Evolutionary conservation across 192 early-diverging fungal genomes (phyloP), one percentile per base, ranked within the genome.

Genomic region (Coemansia sp.): DNA sequence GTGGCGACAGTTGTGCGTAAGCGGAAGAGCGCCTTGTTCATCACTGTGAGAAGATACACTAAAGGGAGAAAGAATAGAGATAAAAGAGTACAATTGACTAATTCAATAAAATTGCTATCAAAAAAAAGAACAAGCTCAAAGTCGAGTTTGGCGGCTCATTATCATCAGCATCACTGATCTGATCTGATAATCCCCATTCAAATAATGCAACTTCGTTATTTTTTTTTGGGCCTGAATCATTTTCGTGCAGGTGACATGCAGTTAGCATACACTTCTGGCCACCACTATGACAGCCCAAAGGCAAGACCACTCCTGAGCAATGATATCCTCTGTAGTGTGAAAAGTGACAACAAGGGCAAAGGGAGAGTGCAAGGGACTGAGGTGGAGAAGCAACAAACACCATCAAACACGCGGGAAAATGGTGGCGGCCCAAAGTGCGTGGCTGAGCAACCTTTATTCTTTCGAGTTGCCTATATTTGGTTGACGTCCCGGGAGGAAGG

Each of bases 11-110:
- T 39, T 41, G 60, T 52, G 46, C 68, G 76, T 58, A 69, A 41
- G 60, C 71, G 71, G 53, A 70, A 70, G 62, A 74, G 69, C 15
- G 76, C 66, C 64, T 64, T 79, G 33, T 58, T 70, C 62, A 73
- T 67, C 75, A 65, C 64, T 39, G 36, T 64, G 38, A 61, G 62
- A 40, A 68, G 24, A 67, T 20, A 57, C 40, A 66, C 9, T 0
- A 27, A 29, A 68, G 15, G n/a, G 18, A 60, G 33, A 60, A 60
- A 18, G 18, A 6, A 18, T 60, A 34, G 36, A 60, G 34, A 34
- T 33, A 60, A 33, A 18, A 34, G 16, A 50, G 47, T 33, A 18
- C 2, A 60, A 60, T 60, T 36, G 16, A 11, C 55, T 13, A 58
- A 34, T 31, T 34, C 55, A 24, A 22, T 57, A n/a, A 36, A 33